A percentile compares a stretch with the other conserved stretches of the same genome.
These are phyloP conservation scores for Geosiphon pyriformis DNA, from an alignment of 192 early-diverging fungal species.

Conservation along the genomic window DNA sequence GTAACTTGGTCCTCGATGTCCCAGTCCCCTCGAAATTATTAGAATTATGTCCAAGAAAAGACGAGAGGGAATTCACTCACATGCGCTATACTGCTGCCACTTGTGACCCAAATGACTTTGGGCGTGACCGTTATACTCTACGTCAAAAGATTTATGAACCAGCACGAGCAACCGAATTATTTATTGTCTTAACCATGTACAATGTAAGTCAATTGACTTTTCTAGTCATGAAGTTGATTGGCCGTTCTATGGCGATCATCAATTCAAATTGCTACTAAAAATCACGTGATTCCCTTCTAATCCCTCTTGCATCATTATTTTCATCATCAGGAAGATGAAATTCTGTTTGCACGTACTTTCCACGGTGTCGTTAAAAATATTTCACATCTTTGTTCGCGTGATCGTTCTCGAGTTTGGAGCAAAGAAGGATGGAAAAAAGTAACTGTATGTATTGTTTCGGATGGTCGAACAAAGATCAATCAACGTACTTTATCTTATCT, in stretches of 20 bases:
- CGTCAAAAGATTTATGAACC: conserved; percentile 50
- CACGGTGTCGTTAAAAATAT: conserved; percentile 87
- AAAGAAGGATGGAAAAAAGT: conserved; percentile 81
- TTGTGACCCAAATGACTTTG: conserved; percentile 82
- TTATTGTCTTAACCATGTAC: conserved; percentile 83
- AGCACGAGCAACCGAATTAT: conserved; percentile 63
- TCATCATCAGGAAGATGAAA: conserved; percentile 70
- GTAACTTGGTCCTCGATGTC: conserved; percentile 71
- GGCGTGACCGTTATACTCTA: conserved; percentile 65
- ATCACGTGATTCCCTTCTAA: too few relatives aligned
- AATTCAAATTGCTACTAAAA: not conserved
- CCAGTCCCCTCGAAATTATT: conserved; percentile 60
- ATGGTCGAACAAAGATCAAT: conserved; percentile 76
- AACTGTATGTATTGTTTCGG: conserved; percentile 75
- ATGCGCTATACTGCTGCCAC: conserved; percentile 93
- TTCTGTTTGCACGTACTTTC: conserved; percentile 86
- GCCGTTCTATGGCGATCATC: not conserved
- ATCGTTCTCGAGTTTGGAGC: conserved; percentile 68
- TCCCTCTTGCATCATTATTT: too few relatives aligned
- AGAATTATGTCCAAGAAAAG: conserved; percentile 41
- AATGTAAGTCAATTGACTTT: conserved; percentile 41
- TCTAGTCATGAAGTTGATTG: not conserved
- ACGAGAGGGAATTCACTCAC: conserved; percentile 81
- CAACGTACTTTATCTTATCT: conserved; percentile 62
- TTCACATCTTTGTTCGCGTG: conserved; percentile 75